Conservation (phyloP, 2,329 filamentous ascomycete species). For the Periconia sp. region DNA sequence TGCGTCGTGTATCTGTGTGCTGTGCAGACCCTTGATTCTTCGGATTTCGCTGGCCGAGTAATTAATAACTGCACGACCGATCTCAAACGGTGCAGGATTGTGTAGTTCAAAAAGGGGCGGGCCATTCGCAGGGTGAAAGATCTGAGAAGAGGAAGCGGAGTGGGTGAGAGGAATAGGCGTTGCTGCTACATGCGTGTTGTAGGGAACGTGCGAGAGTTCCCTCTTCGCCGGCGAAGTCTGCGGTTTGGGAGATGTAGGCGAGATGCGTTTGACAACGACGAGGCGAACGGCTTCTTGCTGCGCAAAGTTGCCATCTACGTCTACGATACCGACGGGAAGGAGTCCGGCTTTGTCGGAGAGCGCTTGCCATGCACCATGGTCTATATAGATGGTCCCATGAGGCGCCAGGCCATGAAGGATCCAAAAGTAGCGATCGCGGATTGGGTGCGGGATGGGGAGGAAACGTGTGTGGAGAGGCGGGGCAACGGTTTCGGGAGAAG, state of each 20-base stretch:
- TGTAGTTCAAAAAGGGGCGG: constrained; percentile 32
- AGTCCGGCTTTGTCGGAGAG: constrained; percentile 82
- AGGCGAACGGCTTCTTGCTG: constrained; percentile 91
- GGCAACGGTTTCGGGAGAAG: constrained; percentile 18
- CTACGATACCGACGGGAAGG: constrained; percentile 86
- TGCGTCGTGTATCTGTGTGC: constrained; percentile 74
- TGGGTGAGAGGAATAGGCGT: constrained; percentile 1
- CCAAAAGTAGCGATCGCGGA: constrained; percentile 96
- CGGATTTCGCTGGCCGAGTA: constrained; percentile 85
- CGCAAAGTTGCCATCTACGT: constrained; percentile 83
- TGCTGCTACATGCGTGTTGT: constrained; percentile 2
- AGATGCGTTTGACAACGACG: constrained; percentile 69
- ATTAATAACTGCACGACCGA: constrained; percentile 88
- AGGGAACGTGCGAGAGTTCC: constrained; percentile 15
- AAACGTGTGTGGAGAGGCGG: constrained; percentile 86
- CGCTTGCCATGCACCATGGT: constrained; percentile 82
- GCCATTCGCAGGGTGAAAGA: constrained; percentile 2
- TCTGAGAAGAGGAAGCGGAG: constrained; percentile 16
- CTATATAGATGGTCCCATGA: constrained; percentile 90
- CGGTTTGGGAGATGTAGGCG: constrained; percentile 12
- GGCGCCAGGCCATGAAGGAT: constrained; percentile 88
- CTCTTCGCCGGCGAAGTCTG: constrained; percentile 21
- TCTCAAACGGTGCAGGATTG: constrained; percentile 59
- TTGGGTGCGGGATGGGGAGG: constrained; percentile 78
- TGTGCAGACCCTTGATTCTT: constrained; percentile 81